Evolutionary conservation across 2,329 filamentous ascomycete species (phyloP).

Genomic region (Rugonectria rugulosa): DNA sequence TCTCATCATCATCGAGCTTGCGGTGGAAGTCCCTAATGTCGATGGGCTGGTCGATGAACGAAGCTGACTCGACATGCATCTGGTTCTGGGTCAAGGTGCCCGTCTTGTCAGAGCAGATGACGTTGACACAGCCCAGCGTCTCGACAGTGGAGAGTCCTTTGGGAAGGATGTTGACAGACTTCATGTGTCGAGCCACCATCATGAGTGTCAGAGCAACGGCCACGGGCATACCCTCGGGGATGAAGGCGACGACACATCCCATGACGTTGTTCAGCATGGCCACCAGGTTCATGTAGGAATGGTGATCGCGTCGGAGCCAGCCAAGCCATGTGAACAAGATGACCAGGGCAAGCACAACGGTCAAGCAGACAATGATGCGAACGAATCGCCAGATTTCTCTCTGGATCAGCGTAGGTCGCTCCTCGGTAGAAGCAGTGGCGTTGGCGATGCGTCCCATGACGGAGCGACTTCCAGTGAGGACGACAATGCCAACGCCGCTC

Average conservation of each 20-base stretch:
- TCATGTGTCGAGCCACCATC: conserved; percentile 53
- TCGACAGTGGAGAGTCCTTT: conserved; percentile 53
- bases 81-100: conserved; percentile 53
- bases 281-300: conserved; percentile 50
- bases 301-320: conserved; percentile 49
- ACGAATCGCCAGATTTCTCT: conserved; percentile 54
- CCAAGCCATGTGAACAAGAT: conserved; percentile 56
- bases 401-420: conserved; percentile 50
- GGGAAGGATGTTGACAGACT: conserved; percentile 50
- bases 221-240: conserved; percentile 51
- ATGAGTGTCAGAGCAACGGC: conserved; percentile 50
- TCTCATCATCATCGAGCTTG: not conserved
- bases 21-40: conserved; percentile 38
- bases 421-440: conserved; percentile 46
- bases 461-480: conserved; percentile 49
- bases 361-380: conserved; percentile 50
- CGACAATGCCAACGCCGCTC: conserved; percentile 48
- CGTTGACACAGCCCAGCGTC: conserved; percentile 53
- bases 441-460: conserved; percentile 53
- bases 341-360: conserved; percentile 46
- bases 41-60: conserved; percentile 45
- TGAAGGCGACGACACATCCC: conserved; percentile 51
- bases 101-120: conserved; percentile 54
- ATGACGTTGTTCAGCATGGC: conserved; percentile 56
- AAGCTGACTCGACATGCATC: conserved; percentile 51